Base-by-base conservation (phyloP, 805 yeast genomes). In the Spathaspora gorwiae region DNA sequence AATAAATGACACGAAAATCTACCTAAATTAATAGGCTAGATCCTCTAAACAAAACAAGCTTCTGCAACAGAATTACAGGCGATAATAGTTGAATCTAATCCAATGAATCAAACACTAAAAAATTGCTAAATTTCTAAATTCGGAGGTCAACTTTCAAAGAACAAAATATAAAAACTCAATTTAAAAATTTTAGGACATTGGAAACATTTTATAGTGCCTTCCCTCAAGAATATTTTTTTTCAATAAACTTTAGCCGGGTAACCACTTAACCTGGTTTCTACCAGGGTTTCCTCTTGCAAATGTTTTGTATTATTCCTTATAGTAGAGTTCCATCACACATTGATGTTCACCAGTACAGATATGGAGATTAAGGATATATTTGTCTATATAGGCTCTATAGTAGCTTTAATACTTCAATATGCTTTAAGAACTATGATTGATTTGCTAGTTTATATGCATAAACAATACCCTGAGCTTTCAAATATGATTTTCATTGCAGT, bases 21-120 rank as follows among this genome's bases (percentile, higher is more conserved):
- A 59, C 73, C 72, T 66, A 67, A 67, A 40, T 55, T 53, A 67
- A 67, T 67, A 66, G 72, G 73, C 71, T 64, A 62, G 48, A 47
- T 49, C 48, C 56, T 52, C 40, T 26, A 39, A 13, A 33, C 45
- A 46, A 38, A 45, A 47, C 26, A 48, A 58, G 60, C 58, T 56
- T 49, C 54, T 55, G 46, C 35, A 10, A 27, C 15, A 39, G 24
- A 37, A 37, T 30, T 33, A 12, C 26, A 39, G 30, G 26, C 41
- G 41, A 29, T 9, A 9, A 29, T 29, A 29, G 12, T 11, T 29
- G 32, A 29, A 29, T 29, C 32, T 3, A 29, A 42, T 19, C 35
- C 49, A 37, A 13, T 42, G 40, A 11, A 30, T 26, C 34, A 37
- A 26, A 26, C 47, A 49, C 66, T 56, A 50, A 55, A 51, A 42